Evolutionary conservation across 805 yeast species (phyloP).

Genomic region (Spencermartinsiella europaea): DNA sequence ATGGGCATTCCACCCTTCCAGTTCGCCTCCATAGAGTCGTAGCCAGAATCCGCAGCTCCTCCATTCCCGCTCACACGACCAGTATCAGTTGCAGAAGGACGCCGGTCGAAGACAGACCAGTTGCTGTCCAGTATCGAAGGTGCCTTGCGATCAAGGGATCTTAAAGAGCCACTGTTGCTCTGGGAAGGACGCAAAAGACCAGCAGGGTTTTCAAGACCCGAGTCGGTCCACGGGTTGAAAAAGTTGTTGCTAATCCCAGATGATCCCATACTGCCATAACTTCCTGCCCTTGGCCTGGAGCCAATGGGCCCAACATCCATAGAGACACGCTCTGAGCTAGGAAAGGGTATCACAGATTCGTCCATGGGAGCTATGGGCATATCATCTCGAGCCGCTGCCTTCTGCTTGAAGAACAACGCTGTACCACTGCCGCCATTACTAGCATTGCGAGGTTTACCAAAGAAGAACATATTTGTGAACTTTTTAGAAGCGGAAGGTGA

Average conservation of each 20-base stretch:
- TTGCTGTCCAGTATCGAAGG: background rate
- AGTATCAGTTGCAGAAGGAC: background rate
- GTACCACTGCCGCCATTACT: background rate
- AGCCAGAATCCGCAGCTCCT: constrained; percentile 3
- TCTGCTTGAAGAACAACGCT: constrained; percentile 1
- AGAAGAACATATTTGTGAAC: constrained; percentile 18
- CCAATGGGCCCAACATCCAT: constrained; percentile 16
- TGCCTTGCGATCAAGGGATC: constrained; percentile 2
- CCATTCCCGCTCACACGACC: background rate
- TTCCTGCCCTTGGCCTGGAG: constrained; percentile 19
- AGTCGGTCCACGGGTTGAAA: constrained; percentile 14
- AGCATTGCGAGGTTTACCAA: constrained; percentile 4
- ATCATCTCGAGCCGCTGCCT: background rate
- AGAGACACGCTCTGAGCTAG: background rate
- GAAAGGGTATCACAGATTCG: background rate
- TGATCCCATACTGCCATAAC: constrained; percentile 12
- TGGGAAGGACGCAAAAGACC: background rate
- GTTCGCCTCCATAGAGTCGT: constrained; percentile 2
- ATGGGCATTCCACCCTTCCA: constrained; percentile 8
- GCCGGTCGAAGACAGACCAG: constrained; percentile 13
- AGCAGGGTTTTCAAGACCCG: background rate
- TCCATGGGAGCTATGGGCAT: background rate
- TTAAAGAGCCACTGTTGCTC: background rate
- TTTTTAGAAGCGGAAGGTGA: constrained; percentile 3
- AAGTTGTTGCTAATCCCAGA: constrained; percentile 3